phyloP scores from a whole-genome alignment of 805 yeast genomes.

The Candida tallmaniae region DNA sequence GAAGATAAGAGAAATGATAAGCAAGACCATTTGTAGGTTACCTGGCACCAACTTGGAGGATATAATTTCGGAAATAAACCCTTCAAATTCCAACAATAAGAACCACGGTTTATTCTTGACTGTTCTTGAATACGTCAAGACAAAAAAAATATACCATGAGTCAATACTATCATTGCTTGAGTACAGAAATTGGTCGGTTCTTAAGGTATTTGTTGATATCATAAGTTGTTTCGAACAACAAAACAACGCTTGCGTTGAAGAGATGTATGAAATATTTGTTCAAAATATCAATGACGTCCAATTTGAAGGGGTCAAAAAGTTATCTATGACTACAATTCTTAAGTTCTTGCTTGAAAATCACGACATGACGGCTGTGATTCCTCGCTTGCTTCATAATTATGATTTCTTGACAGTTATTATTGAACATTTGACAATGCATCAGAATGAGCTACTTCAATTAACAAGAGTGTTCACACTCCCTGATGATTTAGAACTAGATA shows the following conservation, averaged over 20 bases:
- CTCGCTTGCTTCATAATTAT: background rate
- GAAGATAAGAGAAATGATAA: conserved; percentile 88
- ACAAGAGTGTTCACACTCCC: too few relatives aligned
- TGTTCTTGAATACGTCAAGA: conserved; percentile 1
- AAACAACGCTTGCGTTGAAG: background rate
- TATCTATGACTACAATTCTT: conserved; percentile 7
- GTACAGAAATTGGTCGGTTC: conserved; percentile 26
- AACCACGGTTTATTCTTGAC: conserved; percentile 60
- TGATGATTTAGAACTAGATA: background rate
- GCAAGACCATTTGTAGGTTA: conserved; percentile 51
- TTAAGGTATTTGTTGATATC: conserved; percentile 25
- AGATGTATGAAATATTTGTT: background rate
- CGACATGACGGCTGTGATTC: background rate
- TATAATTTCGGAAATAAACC: too few relatives aligned
- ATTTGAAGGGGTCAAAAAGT: conserved; percentile 4
- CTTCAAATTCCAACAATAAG: too few relatives aligned
- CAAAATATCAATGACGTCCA: background rate
- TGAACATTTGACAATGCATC: background rate
- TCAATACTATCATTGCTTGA: background rate
- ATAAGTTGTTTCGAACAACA: background rate
- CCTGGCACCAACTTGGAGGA: conserved; percentile 14
- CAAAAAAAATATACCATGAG: too few relatives aligned
- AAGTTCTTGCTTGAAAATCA: background rate
- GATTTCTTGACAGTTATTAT: background rate
- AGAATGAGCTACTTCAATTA: background rate